These are phyloP conservation scores for Barnettozyma siamensis DNA, from an alignment of 805 yeast species.

Conservation along the genomic window DNA sequence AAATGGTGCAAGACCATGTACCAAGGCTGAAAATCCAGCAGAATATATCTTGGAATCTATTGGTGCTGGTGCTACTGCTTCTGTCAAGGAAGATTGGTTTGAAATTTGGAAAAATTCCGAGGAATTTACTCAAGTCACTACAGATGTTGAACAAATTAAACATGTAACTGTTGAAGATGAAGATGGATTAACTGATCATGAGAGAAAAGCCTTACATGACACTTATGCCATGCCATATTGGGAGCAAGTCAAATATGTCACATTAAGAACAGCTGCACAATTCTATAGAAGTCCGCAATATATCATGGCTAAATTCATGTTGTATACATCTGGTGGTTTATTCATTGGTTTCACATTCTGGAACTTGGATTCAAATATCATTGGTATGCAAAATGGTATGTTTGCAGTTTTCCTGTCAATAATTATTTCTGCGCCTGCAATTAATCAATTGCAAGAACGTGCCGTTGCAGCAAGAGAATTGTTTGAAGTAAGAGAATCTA, in stretches of 20 bases:
- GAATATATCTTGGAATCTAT: conserved; percentile 68
- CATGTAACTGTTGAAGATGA: not conserved
- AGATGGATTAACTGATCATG: conserved; percentile 9
- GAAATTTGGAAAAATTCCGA: conserved; percentile 49
- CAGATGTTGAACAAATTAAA: conserved; percentile 24
- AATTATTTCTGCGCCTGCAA: conserved; percentile 50
- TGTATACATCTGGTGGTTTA: conserved; percentile 49
- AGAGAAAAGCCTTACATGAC: conserved; percentile 15
- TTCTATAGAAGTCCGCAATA: conserved; percentile 60
- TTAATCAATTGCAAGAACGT: conserved; percentile 59
- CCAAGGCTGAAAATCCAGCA: conserved; percentile 59
- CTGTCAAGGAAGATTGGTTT: conserved; percentile 50
- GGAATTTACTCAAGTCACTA: conserved; percentile 26
- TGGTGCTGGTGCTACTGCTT: conserved; percentile 74
- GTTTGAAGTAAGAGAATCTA: conserved; percentile 65
- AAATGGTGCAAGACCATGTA: conserved; percentile 59
- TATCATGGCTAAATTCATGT: conserved; percentile 52
- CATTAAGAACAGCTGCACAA: conserved; percentile 36
- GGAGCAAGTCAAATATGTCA: conserved; percentile 38
- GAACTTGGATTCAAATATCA: conserved; percentile 45
- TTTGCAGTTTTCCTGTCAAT: conserved; percentile 57
- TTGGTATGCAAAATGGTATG: conserved; percentile 58
- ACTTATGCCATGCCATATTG: conserved; percentile 36
- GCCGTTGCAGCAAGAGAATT: conserved; percentile 56
- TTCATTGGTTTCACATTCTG: conserved; percentile 74